Evolutionary conservation across 768 basidiomycete species (phyloP).

Genomic region (Hortiboletus campestris): DNA sequence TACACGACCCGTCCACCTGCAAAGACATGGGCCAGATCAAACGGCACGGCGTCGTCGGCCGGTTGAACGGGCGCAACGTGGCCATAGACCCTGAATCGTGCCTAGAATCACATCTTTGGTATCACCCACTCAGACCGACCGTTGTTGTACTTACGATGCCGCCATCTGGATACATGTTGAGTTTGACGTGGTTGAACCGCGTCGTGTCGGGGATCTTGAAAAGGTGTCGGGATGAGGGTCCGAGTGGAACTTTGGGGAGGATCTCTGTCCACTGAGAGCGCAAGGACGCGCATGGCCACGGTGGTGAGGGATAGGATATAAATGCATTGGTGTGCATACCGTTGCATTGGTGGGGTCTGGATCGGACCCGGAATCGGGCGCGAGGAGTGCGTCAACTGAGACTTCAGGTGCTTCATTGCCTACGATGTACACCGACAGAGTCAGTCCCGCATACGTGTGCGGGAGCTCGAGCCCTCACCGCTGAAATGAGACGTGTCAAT

Average conservation of each 20-base stretch:
- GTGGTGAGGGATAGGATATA: background rate
- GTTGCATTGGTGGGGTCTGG: constrained; percentile 44
- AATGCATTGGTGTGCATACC: constrained; percentile 38
- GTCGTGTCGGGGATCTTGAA: constrained; percentile 65
- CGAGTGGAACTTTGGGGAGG: constrained; percentile 71
- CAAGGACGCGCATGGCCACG: background rate
- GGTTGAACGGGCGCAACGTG: constrained; percentile 67
- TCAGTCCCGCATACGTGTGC: background rate
- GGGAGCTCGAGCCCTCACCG: constrained; percentile 42
- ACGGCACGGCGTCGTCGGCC: constrained; percentile 41
- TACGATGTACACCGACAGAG: constrained; percentile 24
- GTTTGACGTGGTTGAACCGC: constrained; percentile 75
- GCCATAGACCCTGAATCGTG: constrained; percentile 91
- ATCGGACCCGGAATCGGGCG: constrained; percentile 43
- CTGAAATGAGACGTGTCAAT: constrained; percentile 95
- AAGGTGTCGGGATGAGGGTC: constrained; percentile 85
- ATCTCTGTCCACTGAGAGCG: constrained; percentile 71
- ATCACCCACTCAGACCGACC: background rate
- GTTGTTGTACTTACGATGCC: constrained; percentile 64
- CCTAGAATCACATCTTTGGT: constrained; percentile 43
- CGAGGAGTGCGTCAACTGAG: constrained; percentile 64
- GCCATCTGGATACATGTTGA: constrained; percentile 96
- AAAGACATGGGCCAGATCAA: constrained; percentile 91
- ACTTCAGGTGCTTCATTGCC: constrained; percentile 86
- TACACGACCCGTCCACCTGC: constrained; percentile 82